These are phyloP conservation scores for Picea engelmannii DNA, from an alignment of 83 land plant genomes.

Conservation along the genomic window DNA sequence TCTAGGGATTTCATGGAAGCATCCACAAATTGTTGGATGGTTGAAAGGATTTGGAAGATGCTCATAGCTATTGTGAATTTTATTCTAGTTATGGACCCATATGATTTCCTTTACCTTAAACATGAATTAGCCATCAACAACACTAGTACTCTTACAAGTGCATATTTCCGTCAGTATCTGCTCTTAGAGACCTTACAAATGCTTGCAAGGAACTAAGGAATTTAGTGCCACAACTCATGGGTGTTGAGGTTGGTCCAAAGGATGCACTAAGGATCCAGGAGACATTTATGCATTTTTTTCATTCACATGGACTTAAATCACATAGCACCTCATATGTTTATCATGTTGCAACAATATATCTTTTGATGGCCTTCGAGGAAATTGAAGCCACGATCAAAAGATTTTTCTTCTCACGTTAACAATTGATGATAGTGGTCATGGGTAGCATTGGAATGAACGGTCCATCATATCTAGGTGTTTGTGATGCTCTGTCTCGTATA, in stretches of 20 bases:
- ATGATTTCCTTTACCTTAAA: conserved; percentile 68
- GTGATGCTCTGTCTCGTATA: conserved; percentile 54
- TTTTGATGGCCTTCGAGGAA: conserved; percentile 68
- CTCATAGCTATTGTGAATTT: conserved; percentile 51
- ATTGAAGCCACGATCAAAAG: conserved; percentile 61
- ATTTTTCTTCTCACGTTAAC: conserved; percentile 68
- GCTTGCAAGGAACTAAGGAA: conserved; percentile 58
- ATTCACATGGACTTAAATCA: conserved; percentile 10
- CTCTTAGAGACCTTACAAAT: conserved; percentile 39
- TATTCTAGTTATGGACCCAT: conserved; percentile 65
- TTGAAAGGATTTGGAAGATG: conserved; percentile 77
- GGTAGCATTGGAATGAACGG: conserved; percentile 14
- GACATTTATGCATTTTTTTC: conserved; percentile 67
- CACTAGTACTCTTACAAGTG: conserved; percentile 18
- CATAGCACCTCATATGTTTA: background rate
- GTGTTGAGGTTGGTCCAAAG: conserved; percentile 76
- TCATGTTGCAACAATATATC: conserved; percentile 32
- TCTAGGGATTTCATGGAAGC: conserved; percentile 30
- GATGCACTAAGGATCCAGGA: conserved; percentile 86
- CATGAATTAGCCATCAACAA: conserved; percentile 54
- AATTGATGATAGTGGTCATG: conserved; percentile 43
- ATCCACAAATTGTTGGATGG: conserved; percentile 57
- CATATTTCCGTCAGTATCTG: conserved; percentile 63
- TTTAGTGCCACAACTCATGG: conserved; percentile 64
- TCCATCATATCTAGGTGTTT: conserved; percentile 15